Conservation (phyloP, 495 filamentous ascomycete species). For the Podospora pseudocomata region DNA sequence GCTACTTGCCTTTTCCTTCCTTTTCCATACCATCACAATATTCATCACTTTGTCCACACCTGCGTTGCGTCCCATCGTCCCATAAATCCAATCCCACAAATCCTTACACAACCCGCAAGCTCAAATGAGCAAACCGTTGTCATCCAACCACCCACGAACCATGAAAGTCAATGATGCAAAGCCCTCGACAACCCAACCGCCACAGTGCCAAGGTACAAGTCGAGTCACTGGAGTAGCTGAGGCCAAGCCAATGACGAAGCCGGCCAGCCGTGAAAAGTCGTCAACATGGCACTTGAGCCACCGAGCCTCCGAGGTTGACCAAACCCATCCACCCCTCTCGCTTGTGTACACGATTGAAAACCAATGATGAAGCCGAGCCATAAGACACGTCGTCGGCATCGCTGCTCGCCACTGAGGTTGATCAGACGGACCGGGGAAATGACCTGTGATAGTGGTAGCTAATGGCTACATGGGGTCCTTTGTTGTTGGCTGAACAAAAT, state of each 20-base stretch:
- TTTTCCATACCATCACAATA: too few species aligned
- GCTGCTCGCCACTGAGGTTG: background rate
- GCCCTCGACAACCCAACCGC: background rate
- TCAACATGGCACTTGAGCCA: background rate
- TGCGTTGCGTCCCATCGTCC: too few species aligned
- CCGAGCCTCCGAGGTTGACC: background rate
- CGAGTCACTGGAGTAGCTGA: background rate
- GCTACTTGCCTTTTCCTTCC: too few species aligned
- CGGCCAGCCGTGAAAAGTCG: background rate
- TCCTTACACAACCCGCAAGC: too few species aligned
- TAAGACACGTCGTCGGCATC: background rate
- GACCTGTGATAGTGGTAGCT: background rate
- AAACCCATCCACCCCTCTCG: background rate
- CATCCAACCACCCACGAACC: background rate
- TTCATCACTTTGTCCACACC: too few species aligned
- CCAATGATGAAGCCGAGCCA: background rate
- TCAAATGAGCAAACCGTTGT: too few species aligned
- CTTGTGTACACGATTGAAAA: background rate
- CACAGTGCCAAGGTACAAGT: background rate
- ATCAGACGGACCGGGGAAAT: background rate
- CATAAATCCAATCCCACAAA: too few species aligned
- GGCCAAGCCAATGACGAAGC: background rate
- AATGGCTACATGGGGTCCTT: background rate
- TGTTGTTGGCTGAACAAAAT: background rate
- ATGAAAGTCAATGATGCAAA: background rate